A percentile compares a stretch with the other conserved stretches of the same genome.
These are phyloP conservation scores for Articulospora tetracladia DNA, from an alignment of 495 filamentous ascomycete genomes.

Conservation along the genomic window DNA sequence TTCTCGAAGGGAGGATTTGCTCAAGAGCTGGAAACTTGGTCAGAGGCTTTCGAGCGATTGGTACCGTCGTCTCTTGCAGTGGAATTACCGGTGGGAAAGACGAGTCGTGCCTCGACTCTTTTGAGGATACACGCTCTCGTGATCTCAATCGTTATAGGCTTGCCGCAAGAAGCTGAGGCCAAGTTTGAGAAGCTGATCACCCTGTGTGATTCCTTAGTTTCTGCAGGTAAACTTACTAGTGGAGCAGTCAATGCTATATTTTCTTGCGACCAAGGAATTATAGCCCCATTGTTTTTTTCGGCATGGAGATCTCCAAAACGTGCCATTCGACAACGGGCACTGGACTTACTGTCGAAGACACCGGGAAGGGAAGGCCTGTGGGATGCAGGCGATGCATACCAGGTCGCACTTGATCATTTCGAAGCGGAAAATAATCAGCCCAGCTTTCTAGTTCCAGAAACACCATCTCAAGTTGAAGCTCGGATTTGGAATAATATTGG, in stretches of 20 bases:
- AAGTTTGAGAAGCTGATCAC: conserved; percentile 12
- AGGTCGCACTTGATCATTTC: not conserved
- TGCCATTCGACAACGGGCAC: conserved; percentile 33
- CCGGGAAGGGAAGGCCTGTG: conserved; percentile 44
- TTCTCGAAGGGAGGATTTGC: not conserved
- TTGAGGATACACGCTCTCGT: conserved; percentile 9
- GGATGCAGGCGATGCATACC: conserved; percentile 23
- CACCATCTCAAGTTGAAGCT: not conserved
- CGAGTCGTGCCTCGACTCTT: conserved; percentile 1
- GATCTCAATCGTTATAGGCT: not conserved
- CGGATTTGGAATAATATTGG: not conserved
- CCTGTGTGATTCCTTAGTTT: conserved; percentile 7
- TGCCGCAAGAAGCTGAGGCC: not conserved
- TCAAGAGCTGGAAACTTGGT: conserved; percentile 1
- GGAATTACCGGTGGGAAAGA: not conserved
- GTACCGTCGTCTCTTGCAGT: not conserved
- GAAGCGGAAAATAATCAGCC: not conserved
- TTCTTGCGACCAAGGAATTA: conserved; percentile 10
- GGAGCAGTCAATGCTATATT: not conserved
- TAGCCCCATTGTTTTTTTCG: conserved; percentile 28
- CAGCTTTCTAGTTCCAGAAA: not conserved
- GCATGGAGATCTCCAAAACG: conserved; percentile 37
- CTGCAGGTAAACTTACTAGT: not conserved
- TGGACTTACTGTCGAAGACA: conserved; percentile 29
- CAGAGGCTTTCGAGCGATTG: conserved; percentile 7